These are phyloP conservation scores for Saccharum spontaneum DNA, from an alignment of 176 grass and related monocot species.

Conservation along the genomic window DNA sequence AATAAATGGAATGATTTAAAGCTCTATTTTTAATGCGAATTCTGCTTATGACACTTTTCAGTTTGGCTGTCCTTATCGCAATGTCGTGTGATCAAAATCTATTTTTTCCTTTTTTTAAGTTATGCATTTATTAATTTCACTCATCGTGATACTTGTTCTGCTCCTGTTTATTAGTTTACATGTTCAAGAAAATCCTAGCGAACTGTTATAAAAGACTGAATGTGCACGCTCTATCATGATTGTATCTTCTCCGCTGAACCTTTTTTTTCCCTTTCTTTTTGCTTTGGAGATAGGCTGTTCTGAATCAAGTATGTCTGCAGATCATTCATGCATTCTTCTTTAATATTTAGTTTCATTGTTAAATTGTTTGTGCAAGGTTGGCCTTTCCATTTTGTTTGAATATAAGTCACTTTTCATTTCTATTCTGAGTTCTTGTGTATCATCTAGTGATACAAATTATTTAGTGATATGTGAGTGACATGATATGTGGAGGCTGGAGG, in stretches of 20 bases:
- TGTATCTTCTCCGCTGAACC: neutral
- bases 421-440: neutral
- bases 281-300: neutral
- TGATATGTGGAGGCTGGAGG: slow-evolving; percentile 2
- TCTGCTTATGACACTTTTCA: neutral
- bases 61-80: neutral
- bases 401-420: neutral
- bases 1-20: slow-evolving; percentile 12
- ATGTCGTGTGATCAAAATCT: neutral
- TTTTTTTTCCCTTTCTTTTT: neutral
- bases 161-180: neutral
- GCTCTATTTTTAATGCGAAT: neutral
- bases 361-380: neutral
- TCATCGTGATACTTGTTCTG: neutral
- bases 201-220: slow-evolving; percentile 2
- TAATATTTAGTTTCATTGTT: neutral
- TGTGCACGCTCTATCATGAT: neutral
- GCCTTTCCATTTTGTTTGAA: neutral
- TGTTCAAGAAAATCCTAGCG: neutral
- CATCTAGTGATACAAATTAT: neutral
- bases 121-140: neutral
- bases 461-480: neutral
- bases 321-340: neutral
- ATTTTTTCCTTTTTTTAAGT: neutral
- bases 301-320: neutral